Evolutionary conservation across 2,329 filamentous ascomycete genomes (phyloP), one percentile per base, ranked within the genome.

Genomic region (Neospermospora avenae): DNA sequence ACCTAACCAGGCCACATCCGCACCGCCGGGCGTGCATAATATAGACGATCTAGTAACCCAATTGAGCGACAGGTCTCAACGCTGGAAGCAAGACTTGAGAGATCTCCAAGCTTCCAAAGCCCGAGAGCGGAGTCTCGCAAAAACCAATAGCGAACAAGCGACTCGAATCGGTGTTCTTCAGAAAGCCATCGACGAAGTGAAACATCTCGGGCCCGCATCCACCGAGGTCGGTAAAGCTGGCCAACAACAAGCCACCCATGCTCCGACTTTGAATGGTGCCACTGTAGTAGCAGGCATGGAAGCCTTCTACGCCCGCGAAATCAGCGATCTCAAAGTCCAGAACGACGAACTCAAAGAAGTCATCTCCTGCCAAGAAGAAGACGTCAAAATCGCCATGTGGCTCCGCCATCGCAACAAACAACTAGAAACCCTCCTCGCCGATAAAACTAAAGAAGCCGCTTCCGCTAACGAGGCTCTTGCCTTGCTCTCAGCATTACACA

Each of bases 321-420:
- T 55, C 14, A 13, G 24, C 11, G 53, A 55, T 4, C 41, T 55
- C 4, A 42, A 45, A 34, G 53, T 28, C 13, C 53, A 55, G 16
- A 57, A 57, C 34, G 55, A 57, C n/a, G 55, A 57, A 22, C 37
- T 57, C 4, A 48, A 22, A 25, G 55, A 49, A 7, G 34, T 51
- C 4, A 57, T 57, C 3, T 18, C 31, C 18, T 31, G 28, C 8
- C 44, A 57, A 14, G 55, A 57, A 20, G 22, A 25, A 16, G 42
- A 48, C 25, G 31, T 51, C 8, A 31, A 42, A 20, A 49, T 39
- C 3, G 25, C 44, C 7, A 34, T 48, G 11, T 39, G 34, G 22
- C 44, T 57, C 4, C 55, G 34, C 6, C 28, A 49, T 16, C 44
- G 44, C 10, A 57, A 49, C n/a, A 20, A 31, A 34, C 2, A 28